phyloP scores from a whole-genome alignment of 2,329 filamentous ascomycete species.

The Beauveria sp. region DNA sequence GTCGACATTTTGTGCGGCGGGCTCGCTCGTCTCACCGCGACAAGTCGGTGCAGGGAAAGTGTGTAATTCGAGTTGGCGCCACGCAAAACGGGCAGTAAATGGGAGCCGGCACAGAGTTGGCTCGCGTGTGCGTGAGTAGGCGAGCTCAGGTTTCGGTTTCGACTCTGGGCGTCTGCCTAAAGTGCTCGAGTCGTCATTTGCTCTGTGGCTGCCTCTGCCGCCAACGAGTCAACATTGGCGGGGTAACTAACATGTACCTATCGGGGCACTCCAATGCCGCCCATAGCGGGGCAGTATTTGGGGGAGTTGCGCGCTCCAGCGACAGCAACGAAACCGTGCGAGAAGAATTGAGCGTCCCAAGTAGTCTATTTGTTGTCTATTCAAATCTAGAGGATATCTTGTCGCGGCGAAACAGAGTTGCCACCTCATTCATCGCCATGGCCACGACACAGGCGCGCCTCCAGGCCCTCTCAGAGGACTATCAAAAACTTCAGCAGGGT shows the following conservation, averaged over 20 bases:
- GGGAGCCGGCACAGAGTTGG: neutral
- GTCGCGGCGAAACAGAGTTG: neutral
- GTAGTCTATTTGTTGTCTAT: neutral
- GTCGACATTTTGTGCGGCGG: conserved; percentile 65
- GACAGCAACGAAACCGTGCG: neutral
- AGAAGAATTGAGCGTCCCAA: neutral
- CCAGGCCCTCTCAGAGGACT: conserved; percentile 80
- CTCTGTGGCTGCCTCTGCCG: conserved; percentile 3
- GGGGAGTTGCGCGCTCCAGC: neutral
- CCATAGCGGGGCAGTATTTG: conserved; percentile 11
- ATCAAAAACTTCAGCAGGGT: conserved; percentile 80
- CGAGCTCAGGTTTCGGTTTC: neutral
- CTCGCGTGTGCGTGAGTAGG: neutral
- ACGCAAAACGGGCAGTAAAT: neutral
- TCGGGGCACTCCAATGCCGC: conserved; percentile 18
- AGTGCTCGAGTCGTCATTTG: conserved; percentile 7
- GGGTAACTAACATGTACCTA: conserved; percentile 31
- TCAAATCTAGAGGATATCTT: neutral
- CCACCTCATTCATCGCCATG: conserved; percentile 37
- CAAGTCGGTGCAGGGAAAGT: neutral
- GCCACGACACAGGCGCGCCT: conserved; percentile 68
- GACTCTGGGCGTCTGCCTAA: conserved; percentile 3
- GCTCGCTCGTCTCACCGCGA: conserved; percentile 7
- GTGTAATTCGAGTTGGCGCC: neutral
- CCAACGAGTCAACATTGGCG: conserved; percentile 25